A percentile compares a stretch with the other conserved stretches of the same genome.
Conservation (phyloP, 805 yeast genomes). For the Saccharomycopsis vini region DNA sequence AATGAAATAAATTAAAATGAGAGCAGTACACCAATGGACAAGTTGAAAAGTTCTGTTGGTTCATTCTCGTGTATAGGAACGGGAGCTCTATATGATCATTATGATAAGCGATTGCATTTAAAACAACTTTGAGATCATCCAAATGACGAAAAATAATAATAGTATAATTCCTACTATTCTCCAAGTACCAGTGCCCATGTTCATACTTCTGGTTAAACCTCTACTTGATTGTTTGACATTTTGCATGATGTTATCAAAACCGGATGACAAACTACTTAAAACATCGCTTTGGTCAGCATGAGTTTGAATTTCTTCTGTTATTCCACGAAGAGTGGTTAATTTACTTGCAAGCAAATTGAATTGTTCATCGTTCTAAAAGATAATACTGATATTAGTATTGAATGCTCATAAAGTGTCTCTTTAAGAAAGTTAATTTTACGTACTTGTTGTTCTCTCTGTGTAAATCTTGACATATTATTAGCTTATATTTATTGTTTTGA, state of each 20-base stretch:
- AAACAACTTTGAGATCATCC: slow-evolving; percentile 44
- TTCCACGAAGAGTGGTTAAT: slow-evolving; percentile 51
- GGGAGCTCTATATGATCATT: too few species aligned
- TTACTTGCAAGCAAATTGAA: slow-evolving; percentile 58
- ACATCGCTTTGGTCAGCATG: slow-evolving; percentile 47
- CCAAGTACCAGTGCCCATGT: slow-evolving; percentile 50
- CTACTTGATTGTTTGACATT: slow-evolving; percentile 44
- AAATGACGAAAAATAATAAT: slow-evolving; percentile 44
- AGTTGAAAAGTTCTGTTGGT: too few species aligned
- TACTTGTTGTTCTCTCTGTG: slow-evolving; percentile 25
- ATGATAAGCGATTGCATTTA: too few species aligned
- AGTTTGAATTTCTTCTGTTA: slow-evolving; percentile 58
- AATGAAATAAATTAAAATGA: too few species aligned
- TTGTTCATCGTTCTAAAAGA: slow-evolving; percentile 46
- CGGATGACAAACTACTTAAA: slow-evolving; percentile 36
- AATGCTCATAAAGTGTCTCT: too few species aligned
- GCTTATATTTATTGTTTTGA: background rate
- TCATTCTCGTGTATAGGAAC: too few species aligned
- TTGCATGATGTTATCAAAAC: slow-evolving; percentile 40
- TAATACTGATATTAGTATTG: too few species aligned
- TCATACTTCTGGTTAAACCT: slow-evolving; percentile 46
- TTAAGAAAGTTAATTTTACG: slow-evolving; percentile 6
- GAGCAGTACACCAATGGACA: too few species aligned
- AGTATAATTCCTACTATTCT: slow-evolving; percentile 52
- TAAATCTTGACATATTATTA: slow-evolving; percentile 20